Evolutionary conservation across 78 protist genomes (phyloP), one percentile per base, ranked within the genome.

Genomic region (Dictyostelium purpureum): DNA sequence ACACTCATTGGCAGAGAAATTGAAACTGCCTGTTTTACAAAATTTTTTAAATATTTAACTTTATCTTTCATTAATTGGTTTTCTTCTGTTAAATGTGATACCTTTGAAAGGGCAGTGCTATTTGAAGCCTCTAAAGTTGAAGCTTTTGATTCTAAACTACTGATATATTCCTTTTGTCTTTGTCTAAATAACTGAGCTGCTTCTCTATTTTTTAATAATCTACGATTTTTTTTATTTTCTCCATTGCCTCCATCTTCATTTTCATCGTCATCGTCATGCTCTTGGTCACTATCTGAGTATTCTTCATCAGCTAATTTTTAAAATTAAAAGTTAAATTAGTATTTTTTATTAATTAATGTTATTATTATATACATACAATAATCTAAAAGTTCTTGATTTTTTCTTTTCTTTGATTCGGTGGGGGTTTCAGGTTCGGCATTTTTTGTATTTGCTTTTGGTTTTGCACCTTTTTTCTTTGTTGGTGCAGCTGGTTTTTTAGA

Each of bases 141-240:
- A 12, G 91, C 91, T 45, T 70, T 45, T 21, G 81, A 38, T 42
- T 85, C 65, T 33, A 85, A 59, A 56, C 66, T 52, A n/a, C 42
- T 69, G 16, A 45, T 70, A 56, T 85, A 85, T 61, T 85, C 91
- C 14, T 85, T 85, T 37, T 85, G 91, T 35, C 91, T 56, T 21
- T 85, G 91, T 54, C 91, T 51, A 56, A 85, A 85, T 6, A 85
- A 75, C 45, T 85, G 91, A 6, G 91, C 91, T 0, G 91, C 91
- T 43, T 85, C 91, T 54, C 91, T 51, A 47, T 85, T 85, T 42
- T 85, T 85, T 54, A 85, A 45, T 56, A 85, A 33, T 54, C 91
- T 71, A 19, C 78, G 63, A 28, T 40, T 51, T 21, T 67, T 85
- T 38, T 51, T 66, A 26, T 40, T 51, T 38, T 59, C 75, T 3